Evolutionary conservation across 306 rosid species (phyloP), one percentile per base, ranked within the genome.

Genomic region (Malus sylvestris): DNA sequence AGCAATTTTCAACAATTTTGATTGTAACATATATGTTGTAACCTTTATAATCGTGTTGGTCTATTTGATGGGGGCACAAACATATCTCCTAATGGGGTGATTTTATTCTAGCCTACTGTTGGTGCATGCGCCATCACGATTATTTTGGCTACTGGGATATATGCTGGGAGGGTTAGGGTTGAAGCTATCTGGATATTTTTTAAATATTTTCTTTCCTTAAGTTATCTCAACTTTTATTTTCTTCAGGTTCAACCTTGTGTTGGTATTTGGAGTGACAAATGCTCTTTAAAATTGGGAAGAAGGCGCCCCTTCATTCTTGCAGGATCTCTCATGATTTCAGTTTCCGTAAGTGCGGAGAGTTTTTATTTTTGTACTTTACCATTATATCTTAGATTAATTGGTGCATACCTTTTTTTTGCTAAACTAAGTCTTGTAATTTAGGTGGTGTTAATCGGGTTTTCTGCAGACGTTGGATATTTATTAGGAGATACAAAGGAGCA

Each of bases 241-340:
- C 38, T 27, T 61, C 74, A 90, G 95, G 95, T 90, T 87, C 95
- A 90, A 90, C 95, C 95, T 8, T 90, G 95, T 68, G 92, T 90
- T 55, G 95, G 95, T 73, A 91, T 95, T 81, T 95, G 99, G 99
- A 95, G 97, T 80, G 99, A 95, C 81, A 95, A 88, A 81, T 95
- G 99, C 85, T 85, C 90, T 73, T 92, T 96, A 72, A 95, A 83
- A 77, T 88, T 80, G 76, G 99, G 99, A 81, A 92, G 97, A 83
- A 88, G 99, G 65, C 97, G 97, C 49, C 99, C 99, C 22, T 95
- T 92, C 79, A 95, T 95, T 87, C 88, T 95, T 81, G 92, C 87
- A n/a, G 99, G 99, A 53, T 87, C 97, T 79, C 80, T 95, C 63
- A 74, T 95, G 97, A 95, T 95, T 61, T 88, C 89, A 46, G 73